Evolutionary conservation across 495 filamentous ascomycete genomes (phyloP), one percentile per base, ranked within the genome.

Genomic region (Cercophora sp.): DNA sequence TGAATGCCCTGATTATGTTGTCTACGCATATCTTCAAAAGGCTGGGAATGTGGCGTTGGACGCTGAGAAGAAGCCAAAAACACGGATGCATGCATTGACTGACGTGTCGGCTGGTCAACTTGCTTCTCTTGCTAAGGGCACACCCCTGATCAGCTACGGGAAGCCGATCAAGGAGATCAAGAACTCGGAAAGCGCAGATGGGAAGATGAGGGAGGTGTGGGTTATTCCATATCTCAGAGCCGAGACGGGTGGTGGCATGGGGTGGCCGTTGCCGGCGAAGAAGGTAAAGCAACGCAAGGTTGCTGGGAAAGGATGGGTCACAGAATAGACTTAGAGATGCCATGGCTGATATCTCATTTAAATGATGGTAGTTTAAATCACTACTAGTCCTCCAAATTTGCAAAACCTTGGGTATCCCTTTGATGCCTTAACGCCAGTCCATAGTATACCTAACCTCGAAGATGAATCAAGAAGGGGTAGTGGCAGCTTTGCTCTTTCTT

Each of bases 61-160:
- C 3, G 71, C 67, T 1, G 59, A 65, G 8, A 82, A 81, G 58
- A 73, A 66, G n/a, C 79, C 87, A 8, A 92, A 86, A 74, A 89
- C 89, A 22, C 71, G 94, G 9, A 93, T 97, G 89, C 89, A 88
- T 62, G 81, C 92, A 0, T 75, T 99, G 13, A 91, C 89, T 4
- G 77, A 86, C 23, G 74, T 94, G 4, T 87, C 82, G 18, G 85
- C 80, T 5, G 73, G 77, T 8, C 87, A 91, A 63, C 77, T 99
- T n/a, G 80, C 88, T 10, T 80, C 80, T 8, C 70, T 97, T 41
- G 88, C 91, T 4, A 85, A 88, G 63, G 88, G 88, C 8, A 96
- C 93, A 11, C 89, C 92, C 51, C 73, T 97, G 50, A 65, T 97
- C 20, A 78, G 79, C 32, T 91, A 91, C 55, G 86, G 88, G 0